phyloP scores from a whole-genome alignment of 1,284 basidiomycete genomes.

The Apiotrichum domesticum region DNA sequence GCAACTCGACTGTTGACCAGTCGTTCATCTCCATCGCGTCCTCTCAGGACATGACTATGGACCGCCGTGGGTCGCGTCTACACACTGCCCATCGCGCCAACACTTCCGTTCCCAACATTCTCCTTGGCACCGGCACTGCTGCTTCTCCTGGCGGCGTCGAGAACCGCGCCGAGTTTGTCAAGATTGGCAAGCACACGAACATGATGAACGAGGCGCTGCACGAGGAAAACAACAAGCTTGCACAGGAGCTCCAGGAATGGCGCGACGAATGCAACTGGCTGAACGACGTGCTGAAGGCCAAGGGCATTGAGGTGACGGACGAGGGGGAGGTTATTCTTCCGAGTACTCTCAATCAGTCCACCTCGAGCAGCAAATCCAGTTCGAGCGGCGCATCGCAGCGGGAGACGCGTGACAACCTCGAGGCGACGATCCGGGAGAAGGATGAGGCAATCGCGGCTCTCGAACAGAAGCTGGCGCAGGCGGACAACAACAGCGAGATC shows the following conservation, averaged over 20 bases:
- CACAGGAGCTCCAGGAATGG: conserved; percentile 40
- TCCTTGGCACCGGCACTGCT: conserved; percentile 21
- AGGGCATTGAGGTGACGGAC: conserved; percentile 33
- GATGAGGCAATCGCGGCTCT: conserved; percentile 24
- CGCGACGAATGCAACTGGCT: conserved; percentile 29
- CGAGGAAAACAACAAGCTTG: conserved; percentile 37
- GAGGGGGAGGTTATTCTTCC: background rate
- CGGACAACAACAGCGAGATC: background rate
- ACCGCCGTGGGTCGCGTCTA: conserved; percentile 30
- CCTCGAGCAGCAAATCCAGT: background rate
- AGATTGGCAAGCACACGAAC: conserved; percentile 45
- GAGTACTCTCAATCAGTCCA: background rate
- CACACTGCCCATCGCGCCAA: conserved; percentile 28
- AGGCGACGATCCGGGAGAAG: conserved; percentile 27
- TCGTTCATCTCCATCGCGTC: conserved; percentile 45
- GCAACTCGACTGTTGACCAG: conserved; percentile 15
- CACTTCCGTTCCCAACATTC: conserved; percentile 39
- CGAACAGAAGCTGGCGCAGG: conserved; percentile 6
- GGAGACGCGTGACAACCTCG: conserved; percentile 19
- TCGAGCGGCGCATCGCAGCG: background rate
- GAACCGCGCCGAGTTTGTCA: conserved; percentile 37
- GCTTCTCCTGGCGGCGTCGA: conserved; percentile 15
- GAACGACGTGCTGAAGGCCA: conserved; percentile 23
- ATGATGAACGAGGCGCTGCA: conserved; percentile 44
- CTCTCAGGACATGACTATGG: conserved; percentile 43